Conservation (phyloP, 257 asterid species). For the Capsicum rhomboideum region DNA sequence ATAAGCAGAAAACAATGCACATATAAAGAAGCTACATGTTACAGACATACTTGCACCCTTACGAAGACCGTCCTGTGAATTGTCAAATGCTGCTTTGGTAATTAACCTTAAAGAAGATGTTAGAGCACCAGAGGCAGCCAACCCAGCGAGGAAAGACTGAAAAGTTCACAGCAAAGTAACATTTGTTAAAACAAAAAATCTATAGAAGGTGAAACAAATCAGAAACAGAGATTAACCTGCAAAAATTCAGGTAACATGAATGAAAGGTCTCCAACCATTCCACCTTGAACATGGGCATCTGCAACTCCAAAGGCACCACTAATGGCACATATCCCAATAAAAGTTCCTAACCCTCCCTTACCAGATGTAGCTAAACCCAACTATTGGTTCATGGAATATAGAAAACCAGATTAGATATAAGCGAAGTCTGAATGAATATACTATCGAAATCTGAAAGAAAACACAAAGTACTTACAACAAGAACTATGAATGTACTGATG, state of each 20-base stretch:
- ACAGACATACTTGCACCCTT: conserved; percentile 33
- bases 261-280: conserved; percentile 47
- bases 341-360: conserved; percentile 30
- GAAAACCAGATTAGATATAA: neutral
- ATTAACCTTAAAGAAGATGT: conserved; percentile 35
- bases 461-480: conserved; percentile 21
- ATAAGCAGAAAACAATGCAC: neutral
- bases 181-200: neutral
- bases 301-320: conserved; percentile 43
- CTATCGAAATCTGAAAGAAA: neutral
- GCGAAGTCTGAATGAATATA: too few species aligned
- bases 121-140: conserved; percentile 41
- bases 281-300: conserved; percentile 49
- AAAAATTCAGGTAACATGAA: conserved; percentile 33
- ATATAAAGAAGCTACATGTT: neutral
- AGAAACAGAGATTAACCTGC: conserved; percentile 15
- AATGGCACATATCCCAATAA: conserved; percentile 22
- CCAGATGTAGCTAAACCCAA: conserved; percentile 42
- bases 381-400: neutral
- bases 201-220: neutral
- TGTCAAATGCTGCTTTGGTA: conserved; percentile 32
- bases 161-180: neutral
- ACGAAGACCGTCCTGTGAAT: conserved; percentile 26
- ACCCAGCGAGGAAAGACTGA: conserved; percentile 36
- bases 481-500: conserved; percentile 26